Conservation (phyloP, 495 filamentous ascomycete genomes). For the Penicillium tannophilum region DNA sequence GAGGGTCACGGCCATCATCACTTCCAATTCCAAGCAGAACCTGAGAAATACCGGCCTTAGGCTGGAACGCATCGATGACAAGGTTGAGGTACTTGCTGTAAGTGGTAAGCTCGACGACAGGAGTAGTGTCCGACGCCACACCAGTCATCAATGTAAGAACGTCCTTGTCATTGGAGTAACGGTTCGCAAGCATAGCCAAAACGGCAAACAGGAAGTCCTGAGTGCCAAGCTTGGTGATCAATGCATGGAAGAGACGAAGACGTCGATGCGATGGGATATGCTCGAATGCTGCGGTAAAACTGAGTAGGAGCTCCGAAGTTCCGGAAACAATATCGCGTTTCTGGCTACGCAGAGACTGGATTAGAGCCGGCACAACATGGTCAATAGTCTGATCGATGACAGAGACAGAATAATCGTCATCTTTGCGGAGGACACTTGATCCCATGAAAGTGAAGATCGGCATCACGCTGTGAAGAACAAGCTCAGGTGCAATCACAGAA, state of each 20-base stretch:
- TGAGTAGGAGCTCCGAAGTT: conserved; percentile 81
- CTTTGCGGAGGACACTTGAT: conserved; percentile 79
- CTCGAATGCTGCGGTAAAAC: conserved; percentile 92
- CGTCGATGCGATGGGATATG: conserved; percentile 88
- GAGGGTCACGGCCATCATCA: conserved; percentile 60
- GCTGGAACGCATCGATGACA: conserved; percentile 69
- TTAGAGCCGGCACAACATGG: conserved; percentile 87
- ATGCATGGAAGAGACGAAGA: conserved; percentile 73
- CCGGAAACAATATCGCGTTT: conserved; percentile 76
- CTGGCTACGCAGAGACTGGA: conserved; percentile 77
- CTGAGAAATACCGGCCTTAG: conserved; percentile 68
- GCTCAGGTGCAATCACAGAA: conserved; percentile 80
- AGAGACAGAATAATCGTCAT: conserved; percentile 93
- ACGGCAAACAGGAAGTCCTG: conserved; percentile 67
- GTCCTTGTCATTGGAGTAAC: conserved; percentile 46
- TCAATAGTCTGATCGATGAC: conserved; percentile 85
- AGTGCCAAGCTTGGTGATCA: conserved; percentile 77
- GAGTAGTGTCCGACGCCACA: conserved; percentile 53
- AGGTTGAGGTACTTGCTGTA: conserved; percentile 72
- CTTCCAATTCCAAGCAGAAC: conserved; percentile 66
- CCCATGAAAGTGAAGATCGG: conserved; percentile 99
- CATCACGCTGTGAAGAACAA: conserved; percentile 95
- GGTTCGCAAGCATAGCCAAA: conserved; percentile 49
- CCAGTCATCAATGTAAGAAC: conserved; percentile 48
- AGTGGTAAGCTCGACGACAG: conserved; percentile 66